phyloP scores from a whole-genome alignment of 805 yeast species.

The Kodamaea sagamina region DNA sequence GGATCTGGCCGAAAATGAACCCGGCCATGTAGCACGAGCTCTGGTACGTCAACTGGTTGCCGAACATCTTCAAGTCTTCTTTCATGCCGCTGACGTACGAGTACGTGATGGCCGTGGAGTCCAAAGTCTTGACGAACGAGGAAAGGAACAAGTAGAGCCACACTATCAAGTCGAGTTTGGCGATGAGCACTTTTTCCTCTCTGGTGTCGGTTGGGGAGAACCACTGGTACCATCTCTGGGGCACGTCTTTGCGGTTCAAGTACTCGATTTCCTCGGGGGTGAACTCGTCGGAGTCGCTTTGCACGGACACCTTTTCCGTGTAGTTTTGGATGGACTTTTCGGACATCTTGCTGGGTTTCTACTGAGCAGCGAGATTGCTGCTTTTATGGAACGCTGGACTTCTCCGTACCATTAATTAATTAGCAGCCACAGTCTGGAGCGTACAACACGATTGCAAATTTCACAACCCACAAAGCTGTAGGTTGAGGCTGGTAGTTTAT shows the following conservation, averaged over 20 bases:
- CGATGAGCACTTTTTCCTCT: conserved; percentile 26
- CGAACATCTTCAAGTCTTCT: conserved; percentile 23
- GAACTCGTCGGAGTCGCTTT: conserved; percentile 6
- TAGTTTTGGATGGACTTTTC: background rate
- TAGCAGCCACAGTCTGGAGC: conserved; percentile 3
- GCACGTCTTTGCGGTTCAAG: conserved; percentile 11
- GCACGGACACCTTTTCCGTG: background rate
- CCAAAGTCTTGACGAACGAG: conserved; percentile 27
- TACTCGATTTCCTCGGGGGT: conserved; percentile 17
- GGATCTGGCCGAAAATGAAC: conserved; percentile 26
- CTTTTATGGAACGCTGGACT: background rate
- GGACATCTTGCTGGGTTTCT: too few species aligned
- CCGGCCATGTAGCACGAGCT: conserved; percentile 26
- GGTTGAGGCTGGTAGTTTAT: too few species aligned
- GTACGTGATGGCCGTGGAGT: conserved; percentile 25
- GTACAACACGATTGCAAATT: too few species aligned
- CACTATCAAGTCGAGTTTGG: conserved; percentile 26
- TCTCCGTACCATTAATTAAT: background rate
- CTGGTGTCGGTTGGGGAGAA: conserved; percentile 28
- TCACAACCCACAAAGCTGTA: too few species aligned
- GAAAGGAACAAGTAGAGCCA: conserved; percentile 27
- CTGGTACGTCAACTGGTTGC: conserved; percentile 26
- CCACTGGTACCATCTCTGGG: conserved; percentile 32
- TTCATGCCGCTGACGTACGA: conserved; percentile 27
- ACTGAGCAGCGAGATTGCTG: too few species aligned